phyloP scores from a whole-genome alignment of 495 filamentous ascomycete genomes.

The Xylaria palmicola region DNA sequence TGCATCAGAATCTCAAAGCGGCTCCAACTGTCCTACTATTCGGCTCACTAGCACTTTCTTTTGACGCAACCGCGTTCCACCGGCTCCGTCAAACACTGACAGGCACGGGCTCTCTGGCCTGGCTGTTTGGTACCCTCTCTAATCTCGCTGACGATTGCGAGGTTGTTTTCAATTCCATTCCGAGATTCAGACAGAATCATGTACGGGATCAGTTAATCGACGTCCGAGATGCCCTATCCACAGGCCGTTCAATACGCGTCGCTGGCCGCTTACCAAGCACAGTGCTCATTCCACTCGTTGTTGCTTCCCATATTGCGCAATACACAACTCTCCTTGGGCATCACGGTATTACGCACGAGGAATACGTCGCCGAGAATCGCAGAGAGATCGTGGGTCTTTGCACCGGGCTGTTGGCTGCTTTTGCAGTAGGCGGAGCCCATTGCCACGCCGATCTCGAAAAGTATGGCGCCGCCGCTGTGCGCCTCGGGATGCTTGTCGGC shows the following conservation, averaged over 20 bases:
- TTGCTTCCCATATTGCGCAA: not conserved
- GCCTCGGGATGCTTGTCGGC: slow-evolving; percentile 28
- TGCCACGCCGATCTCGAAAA: slow-evolving; percentile 27
- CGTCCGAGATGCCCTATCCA: not conserved
- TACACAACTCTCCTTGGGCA: not conserved
- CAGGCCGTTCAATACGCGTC: not conserved
- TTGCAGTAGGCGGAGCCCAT: slow-evolving; percentile 34
- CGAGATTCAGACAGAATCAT: not conserved
- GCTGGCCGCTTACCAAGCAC: not conserved
- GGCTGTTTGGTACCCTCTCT: not conserved
- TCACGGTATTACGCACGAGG: not conserved
- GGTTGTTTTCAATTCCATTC: not conserved
- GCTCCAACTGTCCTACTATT: slow-evolving; percentile 27
- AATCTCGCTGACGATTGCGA: not conserved
- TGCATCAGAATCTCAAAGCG: slow-evolving; percentile 1
- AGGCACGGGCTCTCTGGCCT: not conserved
- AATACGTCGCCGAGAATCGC: not conserved
- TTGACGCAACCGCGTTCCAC: slow-evolving; percentile 24
- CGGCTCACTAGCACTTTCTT: slow-evolving; percentile 33
- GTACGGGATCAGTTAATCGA: not conserved
- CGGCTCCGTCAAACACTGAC: slow-evolving; percentile 24
- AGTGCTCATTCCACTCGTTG: not conserved
- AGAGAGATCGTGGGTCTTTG: slow-evolving; percentile 44
- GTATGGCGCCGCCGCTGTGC: slow-evolving; percentile 40
- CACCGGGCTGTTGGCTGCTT: slow-evolving; percentile 42